Base-by-base conservation (phyloP, 352 stramenopile species). In the Phytophthora fragariaefolia region DNA sequence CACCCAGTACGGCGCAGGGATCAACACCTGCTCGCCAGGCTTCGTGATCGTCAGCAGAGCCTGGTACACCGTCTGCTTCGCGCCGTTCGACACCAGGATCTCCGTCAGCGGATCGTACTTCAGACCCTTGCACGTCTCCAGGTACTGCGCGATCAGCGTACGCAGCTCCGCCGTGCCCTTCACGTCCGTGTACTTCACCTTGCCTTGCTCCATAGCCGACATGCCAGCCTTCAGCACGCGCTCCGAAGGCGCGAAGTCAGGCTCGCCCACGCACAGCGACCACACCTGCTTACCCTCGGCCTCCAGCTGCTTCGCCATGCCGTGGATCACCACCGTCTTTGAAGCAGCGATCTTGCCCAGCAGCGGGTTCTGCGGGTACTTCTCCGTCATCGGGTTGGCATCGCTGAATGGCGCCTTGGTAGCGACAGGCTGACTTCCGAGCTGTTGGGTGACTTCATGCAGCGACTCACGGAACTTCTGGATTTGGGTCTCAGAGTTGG, bases 1-100 rank as follows among this genome's bases (percentile, higher is more conserved):
- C 98, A 98, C 95, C 96, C 96, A 99, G 81, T 98, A 99, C 13
- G 97, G 97, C 38, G 96, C 91, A 36, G 97, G 97, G 40, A 99
- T 95, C 47, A 99, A 75, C 4, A 99, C 96, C 59, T 98, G 85
- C 71, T 99, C 97, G 3, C 95, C 96, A 13, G 84, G 78, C 27
- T 93, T 88, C 60, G 83, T 96, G n/a, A 97, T 83, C 3, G 93
- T 91, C 46, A 99, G 69, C 7, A 99, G 74, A 30, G 90, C 91
- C 77, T 99, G 92, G 76, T 95, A 99, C 7, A 98, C 91, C 34
- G 77, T 89, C 70, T 98, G 97, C 73, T 99, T 99, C 12, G 95
- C 97, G 59, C 97, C 96, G 80, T 99, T 99, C 42, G 89, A 97
- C 9, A 99, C 93, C 22, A 99, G 71, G 63, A 99, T 98, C 75